These are phyloP conservation scores for Argentina anserina DNA, from an alignment of 306 rosid species.

Conservation along the genomic window DNA sequence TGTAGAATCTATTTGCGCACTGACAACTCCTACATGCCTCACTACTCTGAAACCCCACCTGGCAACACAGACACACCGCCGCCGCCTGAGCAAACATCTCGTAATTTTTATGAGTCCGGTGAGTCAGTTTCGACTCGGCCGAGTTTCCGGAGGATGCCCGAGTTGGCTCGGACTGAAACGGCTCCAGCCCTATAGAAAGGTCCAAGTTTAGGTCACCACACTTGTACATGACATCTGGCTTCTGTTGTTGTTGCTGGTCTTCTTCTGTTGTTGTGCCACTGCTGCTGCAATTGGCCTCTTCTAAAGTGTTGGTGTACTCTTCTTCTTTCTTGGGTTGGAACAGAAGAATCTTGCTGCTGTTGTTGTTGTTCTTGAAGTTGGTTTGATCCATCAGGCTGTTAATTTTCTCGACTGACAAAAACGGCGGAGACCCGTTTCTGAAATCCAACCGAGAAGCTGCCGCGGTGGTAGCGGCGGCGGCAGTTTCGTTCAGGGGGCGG, in stretches of 20 bases:
- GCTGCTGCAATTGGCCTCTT: slow-evolving; percentile 37
- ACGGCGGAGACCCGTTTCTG: slow-evolving; percentile 26
- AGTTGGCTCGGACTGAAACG: slow-evolving; percentile 36
- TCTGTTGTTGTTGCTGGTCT: slow-evolving; percentile 18
- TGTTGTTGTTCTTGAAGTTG: slow-evolving; percentile 8
- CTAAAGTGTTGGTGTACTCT: not conserved
- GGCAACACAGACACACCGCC: slow-evolving; percentile 41
- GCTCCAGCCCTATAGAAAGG: slow-evolving; percentile 53
- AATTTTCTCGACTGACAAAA: slow-evolving; percentile 24
- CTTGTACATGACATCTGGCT: not conserved
- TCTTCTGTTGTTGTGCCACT: slow-evolving; percentile 57
- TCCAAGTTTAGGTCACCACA: slow-evolving; percentile 43
- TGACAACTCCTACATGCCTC: slow-evolving; percentile 39
- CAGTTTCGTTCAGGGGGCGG: slow-evolving; percentile 44
- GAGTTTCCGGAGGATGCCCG: slow-evolving; percentile 31
- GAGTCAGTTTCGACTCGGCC: slow-evolving; percentile 42
- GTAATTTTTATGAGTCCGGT: not conserved
- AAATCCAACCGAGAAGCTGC: slow-evolving; percentile 20
- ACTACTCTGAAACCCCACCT: slow-evolving; percentile 32
- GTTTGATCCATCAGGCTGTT: slow-evolving; percentile 13
- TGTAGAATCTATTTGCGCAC: slow-evolving; percentile 22
- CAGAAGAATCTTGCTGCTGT: not conserved
- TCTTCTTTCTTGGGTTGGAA: slow-evolving; percentile 18
- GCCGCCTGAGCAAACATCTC: slow-evolving; percentile 5
- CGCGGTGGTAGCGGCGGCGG: not conserved